Base-by-base conservation (phyloP, 345 rosid genomes). In the Sonneratia caseolaris region DNA sequence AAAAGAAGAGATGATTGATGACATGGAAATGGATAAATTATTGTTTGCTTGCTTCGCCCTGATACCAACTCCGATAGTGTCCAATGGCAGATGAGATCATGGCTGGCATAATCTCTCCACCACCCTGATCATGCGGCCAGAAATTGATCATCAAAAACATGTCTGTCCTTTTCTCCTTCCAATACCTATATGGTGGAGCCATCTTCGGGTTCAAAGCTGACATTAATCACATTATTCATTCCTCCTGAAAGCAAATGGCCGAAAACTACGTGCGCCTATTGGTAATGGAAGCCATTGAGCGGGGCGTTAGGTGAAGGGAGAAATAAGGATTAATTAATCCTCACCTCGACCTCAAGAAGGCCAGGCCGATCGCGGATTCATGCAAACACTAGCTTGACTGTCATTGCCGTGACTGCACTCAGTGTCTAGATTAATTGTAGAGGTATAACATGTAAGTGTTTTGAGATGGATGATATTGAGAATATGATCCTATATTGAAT, bases 161-260 rank as follows among this genome's bases (percentile, higher is more conserved):
- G 24, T 36, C 0, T 37, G 82, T 86, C 88, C 0, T 78, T 88
- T 79, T 85, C 90, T 37, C 32, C n/a, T 48, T 70, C 84, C 87
- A 88, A 66, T 69, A 65, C 73, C 0, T 53, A 53, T 19, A 53
- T 53, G 19, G 59, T 53, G 59, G 59, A 19, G 7, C 40, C 56
- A 27, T 32, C 27, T 75, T 76, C 64, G 64, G 53, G 51, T 73
- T 73, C 71, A 73, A 73, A 68, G 66, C 27, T 53, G 40, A 48
- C 14, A 53, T 73, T 55, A 40, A 48, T 37, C 13, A 40, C n/a
- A 4, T 5, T 5, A 53, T 53, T 7, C n/a, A 3, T 6, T 47
- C 51, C 59, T 53, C 59, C 22, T 8, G 18, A 19, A 53, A 51
- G 3, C 59, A 16, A 53, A 53, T 19, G 59, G 59, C n/a, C 8